Evolutionary conservation across 23 red algal species (phyloP).

Genomic region (Cyanidiococcus yangmingshanensis): DNA sequence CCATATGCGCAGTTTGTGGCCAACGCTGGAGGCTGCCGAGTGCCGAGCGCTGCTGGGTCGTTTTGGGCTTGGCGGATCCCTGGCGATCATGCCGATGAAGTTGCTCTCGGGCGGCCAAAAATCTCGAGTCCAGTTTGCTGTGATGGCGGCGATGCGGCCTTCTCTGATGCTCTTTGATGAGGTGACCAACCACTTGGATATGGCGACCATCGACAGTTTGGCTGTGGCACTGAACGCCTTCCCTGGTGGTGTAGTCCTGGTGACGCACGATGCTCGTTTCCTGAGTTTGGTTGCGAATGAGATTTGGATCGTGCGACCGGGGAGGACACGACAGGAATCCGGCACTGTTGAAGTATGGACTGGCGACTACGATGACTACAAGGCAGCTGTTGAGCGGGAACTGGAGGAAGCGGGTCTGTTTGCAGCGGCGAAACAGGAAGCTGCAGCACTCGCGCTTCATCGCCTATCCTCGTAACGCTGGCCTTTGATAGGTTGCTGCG

Average conservation of each 20-base stretch:
- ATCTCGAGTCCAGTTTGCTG: slow-evolving; percentile 86
- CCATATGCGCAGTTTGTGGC: slow-evolving; percentile 1
- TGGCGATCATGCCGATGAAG: slow-evolving; percentile 69
- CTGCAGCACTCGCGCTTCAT: slow-evolving; percentile 7
- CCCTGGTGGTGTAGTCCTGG: slow-evolving; percentile 84
- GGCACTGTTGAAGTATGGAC: slow-evolving; percentile 49
- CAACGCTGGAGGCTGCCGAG: slow-evolving; percentile 53
- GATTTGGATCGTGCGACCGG: slow-evolving; percentile 73
- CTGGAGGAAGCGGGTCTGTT: slow-evolving; percentile 37
- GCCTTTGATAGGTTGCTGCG: too few species aligned
- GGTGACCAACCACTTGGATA: slow-evolving; percentile 86
- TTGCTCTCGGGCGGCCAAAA: slow-evolving; percentile 84
- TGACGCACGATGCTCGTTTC: slow-evolving; percentile 85
- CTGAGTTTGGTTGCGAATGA: slow-evolving; percentile 66
- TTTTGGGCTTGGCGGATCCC: slow-evolving; percentile 66
- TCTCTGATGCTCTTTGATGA: slow-evolving; percentile 93
- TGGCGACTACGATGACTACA: slow-evolving; percentile 65
- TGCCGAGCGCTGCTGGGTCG: slow-evolving; percentile 63
- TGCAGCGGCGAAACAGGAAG: neutral
- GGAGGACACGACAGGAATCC: neutral
- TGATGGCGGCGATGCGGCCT: slow-evolving; percentile 74
- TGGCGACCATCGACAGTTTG: slow-evolving; percentile 73
- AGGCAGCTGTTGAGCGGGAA: slow-evolving; percentile 54
- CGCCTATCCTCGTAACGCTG: neutral
- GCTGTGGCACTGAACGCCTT: slow-evolving; percentile 82